Conservation (phyloP, 2,329 filamentous ascomycete genomes). For the Lasiodiplodia theobromae region DNA sequence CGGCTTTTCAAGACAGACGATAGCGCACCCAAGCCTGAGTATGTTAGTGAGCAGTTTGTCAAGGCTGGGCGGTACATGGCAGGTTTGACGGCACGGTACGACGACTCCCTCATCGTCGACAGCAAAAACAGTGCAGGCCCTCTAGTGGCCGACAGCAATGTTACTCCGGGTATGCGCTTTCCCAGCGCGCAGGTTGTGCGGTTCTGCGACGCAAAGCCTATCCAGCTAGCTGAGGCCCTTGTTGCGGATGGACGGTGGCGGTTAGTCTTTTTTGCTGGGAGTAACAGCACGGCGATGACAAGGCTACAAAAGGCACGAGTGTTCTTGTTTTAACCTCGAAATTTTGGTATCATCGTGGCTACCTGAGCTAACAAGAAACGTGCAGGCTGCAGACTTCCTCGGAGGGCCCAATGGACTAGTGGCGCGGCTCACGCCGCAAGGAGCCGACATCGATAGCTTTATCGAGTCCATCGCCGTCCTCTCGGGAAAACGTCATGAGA, state of each 20-base stretch:
- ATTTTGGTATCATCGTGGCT: too few species aligned
- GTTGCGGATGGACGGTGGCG: slow-evolving; percentile 62
- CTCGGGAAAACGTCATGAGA: slow-evolving; percentile 54
- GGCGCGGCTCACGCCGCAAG: slow-evolving; percentile 52
- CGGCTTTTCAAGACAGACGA: slow-evolving; percentile 53
- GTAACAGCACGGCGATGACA: slow-evolving; percentile 32
- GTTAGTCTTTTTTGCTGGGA: slow-evolving; percentile 58
- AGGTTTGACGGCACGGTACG: slow-evolving; percentile 64
- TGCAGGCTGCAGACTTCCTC: not conserved
- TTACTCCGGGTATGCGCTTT: slow-evolving; percentile 57
- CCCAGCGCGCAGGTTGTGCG: slow-evolving; percentile 66
- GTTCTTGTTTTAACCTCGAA: not conserved
- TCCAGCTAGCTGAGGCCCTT: slow-evolving; percentile 60
- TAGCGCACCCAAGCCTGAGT: slow-evolving; percentile 51
- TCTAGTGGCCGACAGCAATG: slow-evolving; percentile 42
- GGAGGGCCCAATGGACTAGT: slow-evolving; percentile 45
- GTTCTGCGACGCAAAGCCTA: slow-evolving; percentile 64
- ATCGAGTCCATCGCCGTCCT: slow-evolving; percentile 66
- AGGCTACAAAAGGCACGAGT: not conserved
- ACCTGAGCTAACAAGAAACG: not conserved
- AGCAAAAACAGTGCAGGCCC: slow-evolving; percentile 42
- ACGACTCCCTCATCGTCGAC: slow-evolving; percentile 57
- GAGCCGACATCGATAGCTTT: slow-evolving; percentile 58
- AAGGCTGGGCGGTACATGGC: slow-evolving; percentile 66
- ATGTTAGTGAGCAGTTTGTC: slow-evolving; percentile 65